These are phyloP conservation scores for Naganishia sp. DNA, from an alignment of 1,284 basidiomycete species.

Conservation along the genomic window DNA sequence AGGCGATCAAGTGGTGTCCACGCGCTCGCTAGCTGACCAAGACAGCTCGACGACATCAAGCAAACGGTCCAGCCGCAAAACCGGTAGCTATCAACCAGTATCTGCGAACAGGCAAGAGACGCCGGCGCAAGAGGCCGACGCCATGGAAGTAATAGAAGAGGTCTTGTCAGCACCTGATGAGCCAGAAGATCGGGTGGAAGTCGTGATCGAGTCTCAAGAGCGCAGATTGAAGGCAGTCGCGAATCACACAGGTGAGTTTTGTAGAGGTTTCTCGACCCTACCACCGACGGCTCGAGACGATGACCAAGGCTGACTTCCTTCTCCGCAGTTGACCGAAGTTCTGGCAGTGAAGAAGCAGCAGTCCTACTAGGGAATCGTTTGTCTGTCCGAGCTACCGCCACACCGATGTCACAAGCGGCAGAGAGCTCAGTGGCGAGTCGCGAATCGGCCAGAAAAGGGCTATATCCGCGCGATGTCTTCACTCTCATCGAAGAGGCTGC, in stretches of 20 bases:
- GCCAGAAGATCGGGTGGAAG: conserved; percentile 18
- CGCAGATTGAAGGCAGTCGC: background rate
- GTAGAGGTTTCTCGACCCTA: too few species aligned
- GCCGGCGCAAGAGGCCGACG: conserved; percentile 2
- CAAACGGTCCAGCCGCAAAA: conserved; percentile 6
- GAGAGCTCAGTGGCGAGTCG: too few species aligned
- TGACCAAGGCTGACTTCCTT: too few species aligned
- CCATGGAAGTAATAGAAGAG: background rate
- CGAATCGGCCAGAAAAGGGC: too few species aligned
- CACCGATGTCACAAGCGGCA: too few species aligned
- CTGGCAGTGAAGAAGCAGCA: too few species aligned
- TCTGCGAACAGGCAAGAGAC: background rate
- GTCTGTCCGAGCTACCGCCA: too few species aligned
- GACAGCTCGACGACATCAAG: background rate
- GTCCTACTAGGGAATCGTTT: too few species aligned
- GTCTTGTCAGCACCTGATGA: background rate
- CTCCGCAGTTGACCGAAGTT: too few species aligned
- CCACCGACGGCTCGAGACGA: too few species aligned
- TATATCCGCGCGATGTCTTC: background rate
- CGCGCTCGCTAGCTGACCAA: background rate
- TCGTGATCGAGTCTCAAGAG: conserved; percentile 1
- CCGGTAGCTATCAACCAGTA: background rate
- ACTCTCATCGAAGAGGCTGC: conserved; percentile 2
- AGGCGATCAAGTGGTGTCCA: background rate
- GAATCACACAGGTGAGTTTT: too few species aligned